These are phyloP conservation scores for Naganishia sp. DNA, from an alignment of 1,284 basidiomycete genomes.

Conservation along the genomic window DNA sequence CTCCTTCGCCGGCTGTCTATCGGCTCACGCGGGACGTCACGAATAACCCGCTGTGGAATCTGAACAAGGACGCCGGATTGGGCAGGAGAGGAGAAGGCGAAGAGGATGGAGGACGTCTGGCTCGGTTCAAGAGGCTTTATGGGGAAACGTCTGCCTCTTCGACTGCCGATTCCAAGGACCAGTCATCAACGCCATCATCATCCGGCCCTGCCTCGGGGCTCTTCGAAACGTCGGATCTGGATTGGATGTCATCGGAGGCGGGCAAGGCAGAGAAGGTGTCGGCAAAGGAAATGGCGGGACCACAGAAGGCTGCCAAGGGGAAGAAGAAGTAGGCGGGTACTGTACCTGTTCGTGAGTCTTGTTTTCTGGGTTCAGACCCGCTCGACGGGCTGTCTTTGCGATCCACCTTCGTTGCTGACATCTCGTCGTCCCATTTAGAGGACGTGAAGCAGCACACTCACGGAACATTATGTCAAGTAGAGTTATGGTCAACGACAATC, in stretches of 20 bases:
- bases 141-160: conserved; percentile 55
- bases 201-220: conserved; percentile 17
- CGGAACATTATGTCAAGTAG: too few relatives aligned
- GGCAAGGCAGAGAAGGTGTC: conserved; percentile 47
- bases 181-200: conserved; percentile 45
- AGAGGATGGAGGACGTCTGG: conserved; percentile 70
- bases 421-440: too few relatives aligned
- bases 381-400: too few relatives aligned
- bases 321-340: conserved; percentile 39
- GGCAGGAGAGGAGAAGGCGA: conserved; percentile 63
- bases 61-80: conserved; percentile 51
- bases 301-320: conserved; percentile 39
- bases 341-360: neutral
- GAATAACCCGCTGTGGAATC: conserved; percentile 75
- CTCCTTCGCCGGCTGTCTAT: conserved; percentile 68
- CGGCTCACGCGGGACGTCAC: conserved; percentile 78
- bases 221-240: conserved; percentile 46
- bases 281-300: conserved; percentile 39
- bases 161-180: conserved; percentile 40
- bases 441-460: too few relatives aligned
- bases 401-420: too few relatives aligned
- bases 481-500: too few relatives aligned
- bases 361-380: too few relatives aligned
- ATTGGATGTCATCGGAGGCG: conserved; percentile 54
- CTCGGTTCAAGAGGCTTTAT: conserved; percentile 67